Evolutionary conservation across 1,139 yeast species (phyloP).

Genomic region (Scheffersomyces cryptocercus): DNA sequence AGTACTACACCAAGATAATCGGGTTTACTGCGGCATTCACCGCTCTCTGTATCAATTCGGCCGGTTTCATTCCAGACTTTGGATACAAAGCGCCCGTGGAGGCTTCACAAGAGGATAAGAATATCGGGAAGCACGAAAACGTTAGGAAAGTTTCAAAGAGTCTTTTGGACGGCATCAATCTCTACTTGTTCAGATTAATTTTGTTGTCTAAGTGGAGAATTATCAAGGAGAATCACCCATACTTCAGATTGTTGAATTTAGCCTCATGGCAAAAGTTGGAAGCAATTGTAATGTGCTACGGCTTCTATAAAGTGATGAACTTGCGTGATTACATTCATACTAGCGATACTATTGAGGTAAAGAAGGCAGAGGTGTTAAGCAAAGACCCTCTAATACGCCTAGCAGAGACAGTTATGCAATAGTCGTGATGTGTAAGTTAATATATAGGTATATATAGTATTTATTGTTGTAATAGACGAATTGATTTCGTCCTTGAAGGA

Average conservation of each 20-base stretch:
- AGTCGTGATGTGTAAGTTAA: no score
- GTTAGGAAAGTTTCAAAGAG: constrained; percentile 27
- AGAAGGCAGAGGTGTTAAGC: constrained; percentile 18
- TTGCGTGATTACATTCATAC: constrained; percentile 33
- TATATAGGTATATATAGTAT: no score
- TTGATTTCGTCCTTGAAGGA: no score
- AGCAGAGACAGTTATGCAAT: constrained; percentile 23
- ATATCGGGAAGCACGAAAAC: constrained; percentile 11
- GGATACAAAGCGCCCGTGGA: constrained; percentile 19
- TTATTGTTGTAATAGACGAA: no score
- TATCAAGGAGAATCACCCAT: constrained; percentile 40
- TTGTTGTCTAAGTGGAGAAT: constrained; percentile 47
- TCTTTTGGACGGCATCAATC: constrained; percentile 31
- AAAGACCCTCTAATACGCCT: constrained; percentile 19
- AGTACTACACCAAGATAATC: constrained; percentile 35
- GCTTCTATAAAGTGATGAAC: constrained; percentile 43
- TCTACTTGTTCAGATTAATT: constrained; percentile 37
- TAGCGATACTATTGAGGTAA: constrained; percentile 4
- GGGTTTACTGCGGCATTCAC: constrained; percentile 38
- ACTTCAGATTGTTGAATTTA: constrained; percentile 25
- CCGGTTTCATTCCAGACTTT: constrained; percentile 26
- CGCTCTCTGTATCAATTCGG: constrained; percentile 28
- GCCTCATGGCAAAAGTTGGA: constrained; percentile 39
- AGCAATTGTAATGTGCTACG: constrained; percentile 36
- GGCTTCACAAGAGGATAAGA: neutral